Base-by-base conservation (phyloP, 1,139 yeast species). In the Spathaspora sp. region DNA sequence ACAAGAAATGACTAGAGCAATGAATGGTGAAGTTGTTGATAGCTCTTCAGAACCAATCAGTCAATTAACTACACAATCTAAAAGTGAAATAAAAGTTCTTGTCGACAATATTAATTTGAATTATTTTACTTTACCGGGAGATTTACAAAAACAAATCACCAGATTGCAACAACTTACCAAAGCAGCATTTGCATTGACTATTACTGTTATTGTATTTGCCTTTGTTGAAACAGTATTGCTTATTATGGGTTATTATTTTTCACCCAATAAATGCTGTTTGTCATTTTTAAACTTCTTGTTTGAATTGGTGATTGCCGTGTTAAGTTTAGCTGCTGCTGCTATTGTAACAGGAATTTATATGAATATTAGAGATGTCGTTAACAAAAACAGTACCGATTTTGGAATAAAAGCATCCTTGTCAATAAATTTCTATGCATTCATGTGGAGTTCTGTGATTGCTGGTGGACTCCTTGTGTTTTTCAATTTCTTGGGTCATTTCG, bases 401-500 rank as follows among this genome's bases (percentile, higher is more conserved):
- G 78, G 78, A 8, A 58, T 72, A 41, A 69, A 65, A 48, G 48
- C 75, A 2, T 70, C 48, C 56, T 58, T 74, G 43, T 73, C 79
- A 2, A 61, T 65, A 37, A 70, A 72, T 46, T 72, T 68, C 53
- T 74, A 73, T 47, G 80, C 79, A 2, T 72, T 70, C 53, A 51
- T 60, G 13, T 74, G 79, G 79, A 64, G 76, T 6, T 69, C 72
- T 0, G 67, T 63, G 1, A 74, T 61, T 23, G 73, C 76, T 2
- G 67, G 76, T 3, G 56, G 70, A 23, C 52, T 71, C 27, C 63
- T 72, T 34, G 54, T 65, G 8, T 41, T 69, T 7, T 59, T 73
- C 53, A 67, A 67, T 46, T 61, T 71, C 42, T 59, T 74, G 42
- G 80, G 79, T 20, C 77, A 73, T 54, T 73, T 77, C 51, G 69